Base-by-base conservation (phyloP, 2,329 filamentous ascomycete genomes). In the Tolypocladium amazonense region DNA sequence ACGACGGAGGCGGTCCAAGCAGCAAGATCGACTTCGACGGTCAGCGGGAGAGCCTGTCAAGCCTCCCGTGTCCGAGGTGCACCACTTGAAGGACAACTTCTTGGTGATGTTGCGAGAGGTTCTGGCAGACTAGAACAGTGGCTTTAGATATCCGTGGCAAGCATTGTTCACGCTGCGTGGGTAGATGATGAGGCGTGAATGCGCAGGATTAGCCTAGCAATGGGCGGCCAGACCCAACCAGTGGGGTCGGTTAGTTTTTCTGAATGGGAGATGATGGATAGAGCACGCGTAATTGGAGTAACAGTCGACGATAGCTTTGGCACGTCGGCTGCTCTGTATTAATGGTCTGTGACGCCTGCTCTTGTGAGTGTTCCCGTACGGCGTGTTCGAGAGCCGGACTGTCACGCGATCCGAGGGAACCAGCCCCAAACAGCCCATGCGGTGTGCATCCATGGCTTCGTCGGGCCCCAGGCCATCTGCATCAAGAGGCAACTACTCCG, bases 31-130 rank as follows among this genome's bases (percentile, higher is more conserved):
- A 61, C 79, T 99, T 58, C 83, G 90, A 64, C 81, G 91, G 58
- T 88, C 83, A 52, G 91, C 92, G 1, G 92, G 92, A 38, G 91
- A 96, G 76, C 92, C 92, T 1, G 77, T 80, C 58, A 97, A 96
- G 76, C 92, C 92, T 4, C 75, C 79, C 1, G 84, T 96, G n/a
- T 77, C 74, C 30, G 92, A 96, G 77, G 82, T 96, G 57, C 80
- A 89, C 69, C 92, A 92, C 72, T 74, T 97, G 69, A 85, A 84
- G 66, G 88, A 90, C 5, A 86, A 88, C 63, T 96, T 97, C 72
- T 73, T 93, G 70, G 77, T 82, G 57, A 94, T 96, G 89, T 75
- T 96, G 69, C 84, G 92, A 66, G 82, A 85, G 67, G 90, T 96
- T 47, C 77, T 96, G 68, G 90, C 91, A 33, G 83, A 89, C 68